Evolutionary conservation across 139 green algal genomes (phyloP), one percentile per base, ranked within the genome.

Genomic region (Mesotaenium endlicherianum): DNA sequence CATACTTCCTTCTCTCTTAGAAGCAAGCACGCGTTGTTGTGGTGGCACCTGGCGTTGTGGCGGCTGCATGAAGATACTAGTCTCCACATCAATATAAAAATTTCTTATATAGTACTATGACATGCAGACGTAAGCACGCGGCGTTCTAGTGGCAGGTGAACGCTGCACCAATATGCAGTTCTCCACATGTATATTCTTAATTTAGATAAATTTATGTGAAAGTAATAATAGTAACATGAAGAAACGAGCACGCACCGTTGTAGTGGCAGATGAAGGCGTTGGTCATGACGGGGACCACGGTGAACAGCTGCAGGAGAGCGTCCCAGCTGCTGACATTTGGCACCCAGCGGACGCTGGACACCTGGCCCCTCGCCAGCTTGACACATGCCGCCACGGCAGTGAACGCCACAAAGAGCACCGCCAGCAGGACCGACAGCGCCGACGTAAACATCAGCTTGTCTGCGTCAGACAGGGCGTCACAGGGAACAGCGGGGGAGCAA

Each of bases 231-330:
- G 50, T 17, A 17, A 59, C 20, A 20, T 17, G 26, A 64, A 64
- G 53, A 26, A n/a, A n/a, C n/a, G n/a, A n/a, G n/a, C n/a, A 30
- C 71, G 39, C n/a, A 80, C 71, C 72, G 26, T 80, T 80, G 72
- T 72, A 80, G 49, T 80, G 72, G 72, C 72, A 80, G 31, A 80
- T 68, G 49, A 70, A 80, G 47, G 75, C 75, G 40, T 71, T 82
- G 38, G 75, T 41, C 75, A 82, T 82, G 39, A 72, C 58, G 8
- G 75, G 75, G n/a, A 82, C 40, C n/a, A 82, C 40, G 75, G 50
- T 77, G 39, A 34, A 71, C 34, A 82, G 68, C 55, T 50, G 50
- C 3, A 72, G 55, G n/a, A 76, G 16, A 0, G 49, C 50, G n/a
- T 50, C n/a, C 49, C 75, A 75, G 6, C 36, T 50, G 34, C 26